phyloP scores from a whole-genome alignment of 164 flowering plant species.

The Taxillus chinensis region DNA sequence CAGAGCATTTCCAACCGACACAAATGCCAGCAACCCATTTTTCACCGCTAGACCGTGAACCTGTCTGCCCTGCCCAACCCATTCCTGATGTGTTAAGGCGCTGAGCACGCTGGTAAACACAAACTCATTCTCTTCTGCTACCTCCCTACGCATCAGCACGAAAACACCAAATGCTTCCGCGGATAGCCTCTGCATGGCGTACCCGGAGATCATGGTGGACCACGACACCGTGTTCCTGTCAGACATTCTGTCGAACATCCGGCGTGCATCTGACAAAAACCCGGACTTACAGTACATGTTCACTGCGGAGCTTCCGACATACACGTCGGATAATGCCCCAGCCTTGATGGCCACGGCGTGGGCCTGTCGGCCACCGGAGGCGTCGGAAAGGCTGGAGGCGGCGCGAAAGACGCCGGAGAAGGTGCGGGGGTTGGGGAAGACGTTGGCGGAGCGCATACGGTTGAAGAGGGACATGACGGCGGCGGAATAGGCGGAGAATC shows the following conservation, averaged over 20 bases:
- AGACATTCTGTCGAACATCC: constrained; percentile 67
- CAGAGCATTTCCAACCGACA: constrained; percentile 51
- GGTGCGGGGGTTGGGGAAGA: constrained; percentile 52
- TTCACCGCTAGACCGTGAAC: constrained; percentile 46
- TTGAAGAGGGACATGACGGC: constrained; percentile 36
- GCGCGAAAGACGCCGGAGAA: constrained; percentile 62
- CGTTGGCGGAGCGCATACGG: constrained; percentile 33
- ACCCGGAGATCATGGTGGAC: constrained; percentile 77
- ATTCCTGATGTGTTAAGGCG: constrained; percentile 27
- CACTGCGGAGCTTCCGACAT: constrained; percentile 51
- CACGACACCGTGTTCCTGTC: constrained; percentile 64
- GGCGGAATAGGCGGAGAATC: constrained; percentile 22
- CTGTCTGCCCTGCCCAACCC: constrained; percentile 32
- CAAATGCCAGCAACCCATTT: constrained; percentile 33
- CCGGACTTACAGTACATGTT: constrained; percentile 64
- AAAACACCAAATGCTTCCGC: constrained; percentile 42
- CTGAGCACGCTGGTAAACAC: constrained; percentile 60
- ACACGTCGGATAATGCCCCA: constrained; percentile 34
- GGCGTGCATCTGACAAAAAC: constrained; percentile 34
- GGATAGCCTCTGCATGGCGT: constrained; percentile 36
- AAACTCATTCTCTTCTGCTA: constrained; percentile 42
- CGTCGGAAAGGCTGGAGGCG: constrained; percentile 21
- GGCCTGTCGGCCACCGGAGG: constrained; percentile 32
- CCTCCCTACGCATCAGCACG: constrained; percentile 24
- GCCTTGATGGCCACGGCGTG: constrained; percentile 44